Conservation (phyloP, 305 asterid species). For the Plantago lanceolata region DNA sequence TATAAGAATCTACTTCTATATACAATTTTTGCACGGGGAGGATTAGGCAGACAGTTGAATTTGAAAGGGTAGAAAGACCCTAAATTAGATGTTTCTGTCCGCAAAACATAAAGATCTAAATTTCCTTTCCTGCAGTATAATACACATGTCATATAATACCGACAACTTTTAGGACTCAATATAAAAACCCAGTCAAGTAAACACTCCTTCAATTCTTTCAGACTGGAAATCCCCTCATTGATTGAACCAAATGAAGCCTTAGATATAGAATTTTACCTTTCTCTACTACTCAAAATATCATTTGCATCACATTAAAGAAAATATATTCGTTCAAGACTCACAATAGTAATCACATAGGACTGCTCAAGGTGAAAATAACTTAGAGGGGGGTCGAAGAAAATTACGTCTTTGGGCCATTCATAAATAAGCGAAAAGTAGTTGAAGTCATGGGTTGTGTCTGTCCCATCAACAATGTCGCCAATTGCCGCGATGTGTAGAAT, state of each 20-base stretch:
- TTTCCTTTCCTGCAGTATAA: neutral
- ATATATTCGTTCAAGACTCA: conserved; percentile 18
- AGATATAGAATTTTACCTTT: neutral
- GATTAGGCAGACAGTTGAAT: too few relatives aligned
- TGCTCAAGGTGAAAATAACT: conserved; percentile 14
- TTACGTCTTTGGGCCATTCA: conserved; percentile 99
- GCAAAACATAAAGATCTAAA: neutral
- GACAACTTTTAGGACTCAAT: too few relatives aligned
- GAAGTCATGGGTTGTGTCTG: conserved; percentile 98
- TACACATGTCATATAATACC: too few relatives aligned
- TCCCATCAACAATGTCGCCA: conserved; percentile 98
- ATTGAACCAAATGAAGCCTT: too few relatives aligned
- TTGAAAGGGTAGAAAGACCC: too few relatives aligned
- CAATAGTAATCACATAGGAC: conserved; percentile 1
- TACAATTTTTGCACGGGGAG: neutral
- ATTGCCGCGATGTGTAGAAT: conserved; percentile 95
- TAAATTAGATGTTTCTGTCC: neutral
- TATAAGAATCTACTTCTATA: neutral
- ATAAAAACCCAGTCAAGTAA: too few relatives aligned
- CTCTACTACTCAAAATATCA: neutral
- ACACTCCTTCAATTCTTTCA: too few relatives aligned
- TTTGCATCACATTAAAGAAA: conserved; percentile 20
- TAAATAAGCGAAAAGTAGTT: conserved; percentile 92
- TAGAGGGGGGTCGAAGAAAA: conserved; percentile 21
- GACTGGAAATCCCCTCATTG: neutral